Evolutionary conservation across 2,329 filamentous ascomycete genomes (phyloP).

Genomic region (Ceratocystis cubensis): DNA sequence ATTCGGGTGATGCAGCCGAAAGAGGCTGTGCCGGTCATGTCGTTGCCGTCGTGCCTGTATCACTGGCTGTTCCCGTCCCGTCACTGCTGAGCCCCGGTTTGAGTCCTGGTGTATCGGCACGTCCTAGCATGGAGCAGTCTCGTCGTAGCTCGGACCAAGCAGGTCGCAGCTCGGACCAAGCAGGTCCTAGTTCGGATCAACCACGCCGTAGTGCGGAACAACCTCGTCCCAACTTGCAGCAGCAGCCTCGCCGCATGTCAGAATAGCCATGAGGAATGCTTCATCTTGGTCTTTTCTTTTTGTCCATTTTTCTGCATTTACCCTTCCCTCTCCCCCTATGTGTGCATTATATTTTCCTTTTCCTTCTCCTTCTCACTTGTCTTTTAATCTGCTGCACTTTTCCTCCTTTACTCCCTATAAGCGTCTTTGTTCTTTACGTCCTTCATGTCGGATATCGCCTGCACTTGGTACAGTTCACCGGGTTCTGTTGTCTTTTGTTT

Average conservation of each 20-base stretch:
- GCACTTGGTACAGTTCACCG: neutral
- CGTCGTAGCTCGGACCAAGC: neutral
- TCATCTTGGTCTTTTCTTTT: neutral
- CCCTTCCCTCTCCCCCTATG: neutral
- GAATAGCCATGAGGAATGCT: neutral
- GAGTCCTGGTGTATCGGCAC: neutral
- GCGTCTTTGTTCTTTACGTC: neutral
- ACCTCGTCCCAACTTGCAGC: neutral
- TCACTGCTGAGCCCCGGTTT: neutral
- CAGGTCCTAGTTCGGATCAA: neutral
- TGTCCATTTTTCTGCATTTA: neutral
- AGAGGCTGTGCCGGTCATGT: neutral
- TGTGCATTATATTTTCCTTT: neutral
- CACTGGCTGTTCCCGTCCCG: neutral
- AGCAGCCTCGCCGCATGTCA: neutral
- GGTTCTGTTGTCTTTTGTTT: neutral
- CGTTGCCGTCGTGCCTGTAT: neutral
- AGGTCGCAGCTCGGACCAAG: neutral
- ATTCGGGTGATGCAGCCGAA: neutral
- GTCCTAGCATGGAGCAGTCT: conserved; percentile 2
- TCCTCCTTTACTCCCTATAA: neutral
- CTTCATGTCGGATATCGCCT: neutral
- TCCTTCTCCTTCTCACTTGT: neutral
- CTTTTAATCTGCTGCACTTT: neutral
- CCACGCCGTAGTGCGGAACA: neutral